Evolutionary conservation across 345 rosid genomes (phyloP).

Genomic region (Dipteronia dyeriana): DNA sequence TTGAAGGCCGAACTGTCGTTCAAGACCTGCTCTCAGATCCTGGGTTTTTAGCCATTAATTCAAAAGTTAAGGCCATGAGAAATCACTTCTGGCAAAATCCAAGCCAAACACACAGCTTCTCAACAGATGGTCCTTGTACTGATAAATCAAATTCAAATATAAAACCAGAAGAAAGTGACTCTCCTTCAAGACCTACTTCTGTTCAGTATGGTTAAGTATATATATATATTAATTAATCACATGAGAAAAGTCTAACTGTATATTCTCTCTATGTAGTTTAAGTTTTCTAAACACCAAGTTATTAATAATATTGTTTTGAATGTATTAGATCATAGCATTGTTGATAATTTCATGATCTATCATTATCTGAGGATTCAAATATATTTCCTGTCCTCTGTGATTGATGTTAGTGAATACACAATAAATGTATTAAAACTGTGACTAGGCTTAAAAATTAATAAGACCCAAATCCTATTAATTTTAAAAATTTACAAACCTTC

Average conservation of each 20-base stretch:
- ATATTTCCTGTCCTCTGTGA: too few species aligned
- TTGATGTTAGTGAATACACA: too few species aligned
- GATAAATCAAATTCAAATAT: slow-evolving; percentile 33
- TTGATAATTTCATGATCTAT: too few species aligned
- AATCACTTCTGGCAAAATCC: slow-evolving; percentile 83
- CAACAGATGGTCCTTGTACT: slow-evolving; percentile 24
- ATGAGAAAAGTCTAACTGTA: background rate
- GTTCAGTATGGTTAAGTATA: slow-evolving; percentile 14
- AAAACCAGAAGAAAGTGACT: slow-evolving; percentile 35
- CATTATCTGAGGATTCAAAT: too few species aligned
- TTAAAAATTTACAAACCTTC: too few species aligned
- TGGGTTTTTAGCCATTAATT: slow-evolving; percentile 58
- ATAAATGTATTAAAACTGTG: too few species aligned
- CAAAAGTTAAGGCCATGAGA: slow-evolving; percentile 67
- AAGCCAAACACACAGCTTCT: slow-evolving; percentile 52
- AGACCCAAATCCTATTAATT: too few species aligned
- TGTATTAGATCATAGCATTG: background rate
- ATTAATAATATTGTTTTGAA: background rate
- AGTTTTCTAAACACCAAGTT: background rate
- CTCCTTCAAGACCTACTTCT: slow-evolving; percentile 30
- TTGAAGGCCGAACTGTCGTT: slow-evolving; percentile 68
- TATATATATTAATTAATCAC: background rate
- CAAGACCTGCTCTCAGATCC: slow-evolving; percentile 75
- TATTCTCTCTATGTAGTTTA: background rate
- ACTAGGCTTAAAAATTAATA: too few species aligned